Percentiles rank a stretch among this genome's conserved stretches.
Conservation (phyloP, 2,329 filamentous ascomycete species). For the Hypoxylon sp. region DNA sequence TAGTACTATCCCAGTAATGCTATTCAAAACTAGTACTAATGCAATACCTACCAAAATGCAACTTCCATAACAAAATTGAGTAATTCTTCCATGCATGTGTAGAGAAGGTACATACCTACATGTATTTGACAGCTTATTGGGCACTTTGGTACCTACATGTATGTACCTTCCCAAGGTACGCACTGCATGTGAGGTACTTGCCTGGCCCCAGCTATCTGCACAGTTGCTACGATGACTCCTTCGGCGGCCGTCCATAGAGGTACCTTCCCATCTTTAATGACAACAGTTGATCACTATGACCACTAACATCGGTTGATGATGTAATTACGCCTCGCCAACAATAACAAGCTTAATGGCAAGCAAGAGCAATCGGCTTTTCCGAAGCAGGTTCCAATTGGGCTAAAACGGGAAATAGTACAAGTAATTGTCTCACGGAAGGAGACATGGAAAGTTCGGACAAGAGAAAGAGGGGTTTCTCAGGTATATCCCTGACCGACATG, state of each 20-base stretch:
- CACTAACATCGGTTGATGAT: slow-evolving; percentile 20
- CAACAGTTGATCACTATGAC: not conserved
- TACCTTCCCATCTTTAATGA: not conserved
- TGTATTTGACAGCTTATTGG: not conserved
- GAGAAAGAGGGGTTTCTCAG: slow-evolving; percentile 38
- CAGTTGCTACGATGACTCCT: not conserved
- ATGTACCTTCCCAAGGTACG: not conserved
- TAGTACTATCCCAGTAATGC: slow-evolving; percentile 42
- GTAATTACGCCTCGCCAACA: slow-evolving; percentile 22
- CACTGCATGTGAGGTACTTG: not conserved
- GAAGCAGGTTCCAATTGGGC: not conserved
- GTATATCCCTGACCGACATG: slow-evolving; percentile 18
- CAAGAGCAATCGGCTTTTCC: slow-evolving; percentile 1
- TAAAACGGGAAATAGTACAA: not conserved
- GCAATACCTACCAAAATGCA: slow-evolving; percentile 13
- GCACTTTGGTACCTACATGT: too few species aligned
- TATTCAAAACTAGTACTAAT: slow-evolving; percentile 46
- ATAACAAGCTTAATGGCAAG: slow-evolving; percentile 13
- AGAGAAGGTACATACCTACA: slow-evolving; percentile 9
- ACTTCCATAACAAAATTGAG: slow-evolving; percentile 4
- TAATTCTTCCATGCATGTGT: slow-evolving; percentile 2
- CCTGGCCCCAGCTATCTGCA: too few species aligned
- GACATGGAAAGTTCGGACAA: slow-evolving; percentile 26
- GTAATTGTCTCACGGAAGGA: slow-evolving; percentile 15
- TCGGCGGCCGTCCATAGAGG: slow-evolving; percentile 7